phyloP scores from a whole-genome alignment of 2,329 filamentous ascomycete genomes.

The Botryotinia calthae region DNA sequence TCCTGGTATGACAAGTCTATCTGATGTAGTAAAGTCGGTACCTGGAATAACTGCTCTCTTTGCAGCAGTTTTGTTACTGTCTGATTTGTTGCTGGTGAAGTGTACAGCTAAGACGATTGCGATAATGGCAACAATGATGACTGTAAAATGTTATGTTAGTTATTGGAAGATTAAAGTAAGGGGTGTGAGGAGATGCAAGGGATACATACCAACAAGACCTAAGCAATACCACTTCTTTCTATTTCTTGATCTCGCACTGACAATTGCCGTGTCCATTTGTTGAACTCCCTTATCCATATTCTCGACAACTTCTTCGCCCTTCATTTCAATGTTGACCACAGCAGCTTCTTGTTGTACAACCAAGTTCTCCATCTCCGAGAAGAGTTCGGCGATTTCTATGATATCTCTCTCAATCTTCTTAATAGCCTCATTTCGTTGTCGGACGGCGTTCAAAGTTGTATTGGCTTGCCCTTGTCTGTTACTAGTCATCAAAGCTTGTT shows the following conservation, averaged over 20 bases:
- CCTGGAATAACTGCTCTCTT: slow-evolving; percentile 31
- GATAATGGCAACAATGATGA: slow-evolving; percentile 53
- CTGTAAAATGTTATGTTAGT: slow-evolving; percentile 38
- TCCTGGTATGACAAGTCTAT: slow-evolving; percentile 25
- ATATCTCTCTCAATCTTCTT: slow-evolving; percentile 91
- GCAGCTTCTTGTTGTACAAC: slow-evolving; percentile 83
- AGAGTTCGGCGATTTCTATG: slow-evolving; percentile 80
- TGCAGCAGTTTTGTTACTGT: not conserved
- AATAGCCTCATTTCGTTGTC: slow-evolving; percentile 80
- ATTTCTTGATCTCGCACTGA: slow-evolving; percentile 68
- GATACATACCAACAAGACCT: slow-evolving; percentile 59
- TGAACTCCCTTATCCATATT: slow-evolving; percentile 84
- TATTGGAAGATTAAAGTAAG: slow-evolving; percentile 7
- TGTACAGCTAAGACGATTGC: slow-evolving; percentile 48
- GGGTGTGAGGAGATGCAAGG: not conserved
- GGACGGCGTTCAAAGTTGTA: slow-evolving; percentile 74
- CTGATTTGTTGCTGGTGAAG: slow-evolving; percentile 40
- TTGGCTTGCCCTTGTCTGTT: slow-evolving; percentile 79
- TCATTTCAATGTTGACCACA: slow-evolving; percentile 78
- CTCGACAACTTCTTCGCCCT: slow-evolving; percentile 79
- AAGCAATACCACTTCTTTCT: slow-evolving; percentile 93
- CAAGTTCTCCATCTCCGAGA: slow-evolving; percentile 83
- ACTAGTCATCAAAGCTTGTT: slow-evolving; percentile 78
- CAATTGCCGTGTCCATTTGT: slow-evolving; percentile 77
- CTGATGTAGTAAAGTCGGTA: slow-evolving; percentile 12